Percentiles rank a stretch among this genome's conserved stretches.
Evolutionary conservation across 306 rosid species (phyloP).

Genomic region (Prunus campanulata): DNA sequence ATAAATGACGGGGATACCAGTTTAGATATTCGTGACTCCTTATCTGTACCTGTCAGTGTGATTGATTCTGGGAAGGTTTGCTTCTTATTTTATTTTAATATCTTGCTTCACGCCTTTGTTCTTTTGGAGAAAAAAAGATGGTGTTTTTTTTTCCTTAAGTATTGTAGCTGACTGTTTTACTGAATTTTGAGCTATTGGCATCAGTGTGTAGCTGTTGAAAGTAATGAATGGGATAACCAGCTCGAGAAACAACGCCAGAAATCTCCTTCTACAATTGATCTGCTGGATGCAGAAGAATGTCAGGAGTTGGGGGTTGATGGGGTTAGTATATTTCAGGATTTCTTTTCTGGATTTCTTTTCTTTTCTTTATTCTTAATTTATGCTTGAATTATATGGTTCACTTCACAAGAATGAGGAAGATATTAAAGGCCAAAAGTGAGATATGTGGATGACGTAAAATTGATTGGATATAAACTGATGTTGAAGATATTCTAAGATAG

Average conservation of each 20-base stretch:
- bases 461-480: not conserved
- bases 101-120: not conserved
- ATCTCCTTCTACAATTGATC: conserved; percentile 36
- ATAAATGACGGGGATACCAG: conserved; percentile 25
- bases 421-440: not conserved
- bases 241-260: conserved; percentile 39
- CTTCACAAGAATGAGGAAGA: not conserved
- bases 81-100: not conserved
- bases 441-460: not conserved
- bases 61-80: conserved; percentile 56
- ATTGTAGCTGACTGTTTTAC: not conserved
- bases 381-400: not conserved
- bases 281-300: conserved; percentile 28
- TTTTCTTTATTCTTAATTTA: not conserved
- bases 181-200: conserved; percentile 12
- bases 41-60: conserved; percentile 50
- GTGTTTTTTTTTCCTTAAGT: not conserved
- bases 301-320: conserved; percentile 35
- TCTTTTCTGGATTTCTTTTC: not conserved
- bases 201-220: conserved; percentile 48
- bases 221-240: conserved; percentile 40
- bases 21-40: conserved; percentile 40
- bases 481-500: not conserved
- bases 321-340: conserved; percentile 23
- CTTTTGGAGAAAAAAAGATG: not conserved